phyloP scores from a whole-genome alignment of 2,329 filamentous ascomycete species.

The Magnaporthiopsis poae region DNA sequence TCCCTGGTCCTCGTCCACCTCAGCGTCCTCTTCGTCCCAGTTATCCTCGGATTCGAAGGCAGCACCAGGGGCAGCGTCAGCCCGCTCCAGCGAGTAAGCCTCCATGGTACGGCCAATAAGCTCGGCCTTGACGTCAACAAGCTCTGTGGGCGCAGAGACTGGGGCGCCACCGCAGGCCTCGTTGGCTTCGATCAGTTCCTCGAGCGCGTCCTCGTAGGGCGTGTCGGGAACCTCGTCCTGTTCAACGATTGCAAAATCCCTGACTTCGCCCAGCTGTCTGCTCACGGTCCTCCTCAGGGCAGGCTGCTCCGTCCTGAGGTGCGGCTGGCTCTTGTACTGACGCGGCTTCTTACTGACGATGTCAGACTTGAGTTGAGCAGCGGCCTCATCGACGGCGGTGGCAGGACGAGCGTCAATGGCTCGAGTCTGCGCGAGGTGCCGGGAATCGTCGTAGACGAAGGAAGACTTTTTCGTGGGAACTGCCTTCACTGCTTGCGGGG shows the following conservation, averaged over 20 bases:
- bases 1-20: constrained; percentile 56
- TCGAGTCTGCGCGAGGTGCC: neutral
- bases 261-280: constrained; percentile 23
- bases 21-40: constrained; percentile 65
- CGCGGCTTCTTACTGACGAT: constrained; percentile 24
- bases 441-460: constrained; percentile 14
- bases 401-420: neutral
- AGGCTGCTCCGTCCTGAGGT: constrained; percentile 34
- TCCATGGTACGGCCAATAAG: constrained; percentile 7
- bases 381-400: neutral
- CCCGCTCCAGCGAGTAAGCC: constrained; percentile 9
- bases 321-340: constrained; percentile 45
- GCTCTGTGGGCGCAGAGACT: neutral
- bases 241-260: constrained; percentile 12
- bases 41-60: constrained; percentile 56
- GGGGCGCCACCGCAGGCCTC: constrained; percentile 58
- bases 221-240: constrained; percentile 30
- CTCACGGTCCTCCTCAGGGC: constrained; percentile 35
- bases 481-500: constrained; percentile 14
- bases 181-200: constrained; percentile 46
- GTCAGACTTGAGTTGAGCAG: neutral
- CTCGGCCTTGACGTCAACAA: neutral
- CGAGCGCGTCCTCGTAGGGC: constrained; percentile 36
- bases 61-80: constrained; percentile 2
- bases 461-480: constrained; percentile 19